Conservation (phyloP, 2,329 filamentous ascomycete genomes). For the Aureobasidium sp. region DNA sequence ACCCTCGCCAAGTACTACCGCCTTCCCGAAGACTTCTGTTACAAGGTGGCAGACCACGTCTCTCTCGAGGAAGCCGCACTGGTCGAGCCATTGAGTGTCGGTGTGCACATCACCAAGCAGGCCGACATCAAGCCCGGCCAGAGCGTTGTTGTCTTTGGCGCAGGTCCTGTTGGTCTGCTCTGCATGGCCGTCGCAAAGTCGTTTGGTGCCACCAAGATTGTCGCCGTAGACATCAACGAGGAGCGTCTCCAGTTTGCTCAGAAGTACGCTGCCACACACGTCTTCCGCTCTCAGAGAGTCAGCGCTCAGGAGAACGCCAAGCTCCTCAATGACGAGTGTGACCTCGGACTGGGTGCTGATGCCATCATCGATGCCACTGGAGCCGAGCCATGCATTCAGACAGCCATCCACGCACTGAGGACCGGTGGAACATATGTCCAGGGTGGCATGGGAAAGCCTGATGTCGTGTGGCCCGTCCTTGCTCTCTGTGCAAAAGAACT, state of each 20-base stretch:
- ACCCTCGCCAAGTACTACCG: constrained; percentile 82
- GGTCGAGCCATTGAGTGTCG: constrained; percentile 56
- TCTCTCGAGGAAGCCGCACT: constrained; percentile 80
- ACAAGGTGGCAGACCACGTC: constrained; percentile 72
- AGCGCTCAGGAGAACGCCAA: constrained; percentile 21
- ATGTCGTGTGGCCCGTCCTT: no score
- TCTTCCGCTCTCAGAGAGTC: constrained; percentile 24
- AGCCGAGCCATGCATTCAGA: constrained; percentile 70
- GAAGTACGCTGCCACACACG: constrained; percentile 33
- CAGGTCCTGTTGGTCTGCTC: constrained; percentile 54
- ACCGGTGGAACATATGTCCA: constrained; percentile 69
- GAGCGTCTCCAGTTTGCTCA: constrained; percentile 48
- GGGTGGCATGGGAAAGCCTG: constrained; percentile 79
- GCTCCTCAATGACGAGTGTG: constrained; percentile 18
- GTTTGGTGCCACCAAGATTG: constrained; percentile 52
- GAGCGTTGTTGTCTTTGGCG: constrained; percentile 47
- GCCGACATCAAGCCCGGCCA: constrained; percentile 19
- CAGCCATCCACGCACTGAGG: constrained; percentile 59
- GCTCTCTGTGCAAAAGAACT: constrained; percentile 75
- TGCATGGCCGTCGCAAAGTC: constrained; percentile 49
- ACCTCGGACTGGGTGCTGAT: constrained; percentile 51
- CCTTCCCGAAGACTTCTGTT: constrained; percentile 84
- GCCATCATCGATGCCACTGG: constrained; percentile 74
- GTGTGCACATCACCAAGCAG: constrained; percentile 39
- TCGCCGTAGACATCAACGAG: constrained; percentile 52